Conservation (phyloP, 495 filamentous ascomycete genomes). For the Aspergillus baeticus region DNA sequence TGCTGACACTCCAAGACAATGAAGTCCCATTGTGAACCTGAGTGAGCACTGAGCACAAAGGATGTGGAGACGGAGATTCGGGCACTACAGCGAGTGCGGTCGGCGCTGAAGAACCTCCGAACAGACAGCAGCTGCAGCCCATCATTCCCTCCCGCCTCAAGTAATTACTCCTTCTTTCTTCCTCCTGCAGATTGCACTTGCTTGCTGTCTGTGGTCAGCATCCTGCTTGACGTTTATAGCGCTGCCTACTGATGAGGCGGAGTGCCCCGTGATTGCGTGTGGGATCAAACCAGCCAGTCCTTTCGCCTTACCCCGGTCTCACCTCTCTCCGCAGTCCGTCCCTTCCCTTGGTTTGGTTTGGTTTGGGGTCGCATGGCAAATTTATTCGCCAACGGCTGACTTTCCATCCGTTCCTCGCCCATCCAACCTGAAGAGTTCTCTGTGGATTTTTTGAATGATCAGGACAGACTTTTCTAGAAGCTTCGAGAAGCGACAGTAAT, state of each 20-base stretch:
- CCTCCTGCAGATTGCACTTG: not conserved
- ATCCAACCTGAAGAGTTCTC: not conserved
- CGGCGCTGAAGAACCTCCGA: constrained; percentile 24
- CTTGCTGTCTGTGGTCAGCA: not conserved
- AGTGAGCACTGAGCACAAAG: not conserved
- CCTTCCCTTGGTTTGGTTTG: not conserved
- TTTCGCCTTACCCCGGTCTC: constrained; percentile 10
- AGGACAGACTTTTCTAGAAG: not conserved
- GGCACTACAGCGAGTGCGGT: constrained; percentile 13
- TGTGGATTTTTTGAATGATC: not conserved
- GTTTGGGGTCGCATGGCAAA: constrained; percentile 11
- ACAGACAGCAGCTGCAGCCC: constrained; percentile 2
- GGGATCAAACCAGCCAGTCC: not conserved
- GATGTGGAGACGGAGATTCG: constrained; percentile 10
- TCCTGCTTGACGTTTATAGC: not conserved
- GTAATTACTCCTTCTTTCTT: not conserved
- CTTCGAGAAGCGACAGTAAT: not conserved
- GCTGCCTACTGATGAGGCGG: constrained; percentile 3
- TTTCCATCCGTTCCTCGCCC: not conserved
- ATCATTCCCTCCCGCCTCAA: constrained; percentile 1
- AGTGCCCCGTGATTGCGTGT: not conserved
- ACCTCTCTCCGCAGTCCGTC: constrained; percentile 5
- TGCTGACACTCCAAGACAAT: not conserved
- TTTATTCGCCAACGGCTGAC: constrained; percentile 5
- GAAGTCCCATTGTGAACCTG: not conserved